phyloP scores from a whole-genome alignment of 345 rosid species.

The Eucalyptus shirleyi region DNA sequence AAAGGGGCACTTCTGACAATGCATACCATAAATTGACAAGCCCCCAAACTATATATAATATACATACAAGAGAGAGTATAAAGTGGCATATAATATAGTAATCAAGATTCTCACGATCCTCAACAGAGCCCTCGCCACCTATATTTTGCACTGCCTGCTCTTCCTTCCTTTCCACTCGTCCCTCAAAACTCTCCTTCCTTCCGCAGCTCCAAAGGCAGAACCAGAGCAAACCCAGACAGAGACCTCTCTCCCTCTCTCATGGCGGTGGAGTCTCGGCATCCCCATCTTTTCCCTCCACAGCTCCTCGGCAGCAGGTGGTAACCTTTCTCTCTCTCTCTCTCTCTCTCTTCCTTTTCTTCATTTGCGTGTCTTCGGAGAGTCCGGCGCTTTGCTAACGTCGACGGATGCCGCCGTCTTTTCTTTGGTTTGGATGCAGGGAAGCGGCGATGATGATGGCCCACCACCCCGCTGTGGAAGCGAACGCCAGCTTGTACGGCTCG shows the following conservation, averaged over 20 bases:
- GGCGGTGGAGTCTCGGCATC: constrained; percentile 10
- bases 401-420: not conserved
- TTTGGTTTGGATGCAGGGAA: not conserved
- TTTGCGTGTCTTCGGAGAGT: not conserved
- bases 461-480: not conserved
- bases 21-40: not conserved
- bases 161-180: not conserved
- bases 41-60: not conserved
- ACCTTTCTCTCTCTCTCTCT: not conserved
- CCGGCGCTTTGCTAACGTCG: not conserved
- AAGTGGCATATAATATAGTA: not conserved
- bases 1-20: not conserved
- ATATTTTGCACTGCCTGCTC: not conserved
- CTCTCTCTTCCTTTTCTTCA: not conserved
- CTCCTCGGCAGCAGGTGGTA: not conserved
- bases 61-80: not conserved
- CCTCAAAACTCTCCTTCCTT: not conserved
- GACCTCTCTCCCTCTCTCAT: not conserved
- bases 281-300: not conserved
- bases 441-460: not conserved
- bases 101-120: not conserved
- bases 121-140: not conserved
- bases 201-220: not conserved
- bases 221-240: not conserved
- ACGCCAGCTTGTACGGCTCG: not conserved